Base-by-base conservation (phyloP, 768 basidiomycete genomes). In the Dioszegia aurantiaca region DNA sequence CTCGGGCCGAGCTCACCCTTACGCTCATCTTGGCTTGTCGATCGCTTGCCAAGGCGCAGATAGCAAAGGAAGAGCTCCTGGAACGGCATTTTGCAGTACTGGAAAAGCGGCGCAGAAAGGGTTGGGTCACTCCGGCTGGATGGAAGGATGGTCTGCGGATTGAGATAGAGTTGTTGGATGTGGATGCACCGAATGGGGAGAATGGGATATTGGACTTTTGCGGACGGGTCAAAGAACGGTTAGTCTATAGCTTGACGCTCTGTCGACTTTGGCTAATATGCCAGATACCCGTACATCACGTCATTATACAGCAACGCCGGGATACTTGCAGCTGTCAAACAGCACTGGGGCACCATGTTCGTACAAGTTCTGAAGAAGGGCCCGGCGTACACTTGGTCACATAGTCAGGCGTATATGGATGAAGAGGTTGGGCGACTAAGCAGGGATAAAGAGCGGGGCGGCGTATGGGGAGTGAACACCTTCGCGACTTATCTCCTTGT, bases 21-120 rank as follows among this genome's bases (percentile, higher is more conserved):
- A 78, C 77, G 2, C 58, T 78, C 24, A 70, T 78, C 44, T 62
- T 78, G 11, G 76, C 72, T 3, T 78, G 76, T 58, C 63, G 77
- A 30, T 69, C 65, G 4, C 47, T 65, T 37, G 16, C 28, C 6
- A 65, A 68, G 28, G 77, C 73, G 8, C 53, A 64, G 5, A 51
- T 45, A 19, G 72, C 77, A 2, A 61, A 59, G 44, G 24, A 59
- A 19, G 47, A 59, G 4, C 40, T 78, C 21, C 51, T 71, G 37
- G 31, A 51, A 2, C 28, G 53, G 23, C 71, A 75, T 42, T 60
- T 68, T 21, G 27, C 58, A 26, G 65, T 65, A 17, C 55, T 75
- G 16, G 44, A 51, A 4, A 58, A 58, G 24, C 40, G 76, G 16
- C 39, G 49, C 28, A 33, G 52, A 33, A 56, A 58, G 17, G 74